These are phyloP conservation scores for Sporisorium exsertum DNA, from an alignment of 1,284 basidiomycete genomes.

Conservation along the genomic window DNA sequence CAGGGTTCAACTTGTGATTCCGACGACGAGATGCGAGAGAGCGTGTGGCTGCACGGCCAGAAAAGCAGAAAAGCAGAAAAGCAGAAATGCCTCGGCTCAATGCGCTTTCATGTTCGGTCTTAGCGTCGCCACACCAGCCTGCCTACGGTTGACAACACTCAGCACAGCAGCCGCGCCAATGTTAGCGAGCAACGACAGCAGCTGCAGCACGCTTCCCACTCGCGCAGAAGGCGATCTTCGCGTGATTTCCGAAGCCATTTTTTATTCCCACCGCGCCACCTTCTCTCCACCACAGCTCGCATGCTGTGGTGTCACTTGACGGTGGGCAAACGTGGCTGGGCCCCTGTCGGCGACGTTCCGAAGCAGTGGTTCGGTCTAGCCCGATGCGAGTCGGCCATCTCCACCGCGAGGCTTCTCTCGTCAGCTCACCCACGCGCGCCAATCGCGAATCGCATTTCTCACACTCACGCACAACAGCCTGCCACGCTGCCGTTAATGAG, in stretches of 20 bases:
- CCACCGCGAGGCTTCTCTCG: not conserved
- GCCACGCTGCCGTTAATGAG: too few species aligned
- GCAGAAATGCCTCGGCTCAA: not conserved
- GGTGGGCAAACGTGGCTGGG: not conserved
- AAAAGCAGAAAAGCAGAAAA: too few species aligned
- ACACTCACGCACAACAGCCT: not conserved
- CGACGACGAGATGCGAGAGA: not conserved
- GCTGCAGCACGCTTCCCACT: too few species aligned
- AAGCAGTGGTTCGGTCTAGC: not conserved
- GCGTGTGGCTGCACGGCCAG: too few species aligned
- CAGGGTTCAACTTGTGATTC: not conserved
- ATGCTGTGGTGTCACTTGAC: not conserved
- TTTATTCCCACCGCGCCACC: not conserved
- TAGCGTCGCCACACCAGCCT: not conserved
- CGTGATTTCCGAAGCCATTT: not conserved
- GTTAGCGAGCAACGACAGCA: too few species aligned
- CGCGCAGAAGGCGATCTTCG: not conserved
- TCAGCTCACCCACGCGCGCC: not conserved
- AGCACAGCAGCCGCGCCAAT: too few species aligned
- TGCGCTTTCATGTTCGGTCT: not conserved
- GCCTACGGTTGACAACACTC: not conserved
- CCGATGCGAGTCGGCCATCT: not conserved
- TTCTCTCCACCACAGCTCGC: not conserved
- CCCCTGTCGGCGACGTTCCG: slow-evolving; percentile 1
- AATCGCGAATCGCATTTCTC: not conserved